Evolutionary conservation across 768 basidiomycete species (phyloP), one percentile per base, ranked within the genome.

Genomic region (Auriscalpium microsporum): DNA sequence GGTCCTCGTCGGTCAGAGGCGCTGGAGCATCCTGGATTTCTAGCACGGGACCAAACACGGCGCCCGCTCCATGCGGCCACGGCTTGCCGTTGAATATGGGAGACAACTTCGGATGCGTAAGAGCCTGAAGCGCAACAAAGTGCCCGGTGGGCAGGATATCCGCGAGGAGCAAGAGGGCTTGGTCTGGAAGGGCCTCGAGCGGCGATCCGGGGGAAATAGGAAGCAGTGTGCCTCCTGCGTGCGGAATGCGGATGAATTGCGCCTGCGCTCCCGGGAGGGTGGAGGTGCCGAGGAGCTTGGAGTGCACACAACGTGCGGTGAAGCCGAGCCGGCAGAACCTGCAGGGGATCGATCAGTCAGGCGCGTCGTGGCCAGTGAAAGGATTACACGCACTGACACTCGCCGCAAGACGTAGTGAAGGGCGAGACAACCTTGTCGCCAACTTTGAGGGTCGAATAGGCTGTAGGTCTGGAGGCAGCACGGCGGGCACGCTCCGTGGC

Each of bases 131-230:
- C 3, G 83, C 84, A 9, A 87, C 87, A 62, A 88, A 90, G 14
- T 86, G 79, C 4, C 87, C 87, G 0, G 89, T 90, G 3, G 89
- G 89, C 13, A 90, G 75, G 62, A 90, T 88, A 62, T 90, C 89
- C 10, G 85, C 84, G 8, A 90, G 72, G 54, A 90, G 71, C 19
- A 90, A 74, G 46, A 90, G 71, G 1, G 86, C 86, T 40, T 77
- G 79, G 60, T 90, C 86, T 4, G 80, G 64, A 5, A 89, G 44
- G 21, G 68, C 10, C 65, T 66, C 14, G 68, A 66, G 45, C 38
- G 45, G 47, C 42, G 52, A 57, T 10, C 50, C 38, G 35, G 48
- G 53, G 35, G 53, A 17, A 28, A 88, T 72, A 58, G 77, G 82
- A 71, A 84, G 86, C 6, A 90, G 74, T 0, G 87, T 89, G 38